Conservation (phyloP, 1,284 basidiomycete species). For the Microbotryomycetes sp. region DNA sequence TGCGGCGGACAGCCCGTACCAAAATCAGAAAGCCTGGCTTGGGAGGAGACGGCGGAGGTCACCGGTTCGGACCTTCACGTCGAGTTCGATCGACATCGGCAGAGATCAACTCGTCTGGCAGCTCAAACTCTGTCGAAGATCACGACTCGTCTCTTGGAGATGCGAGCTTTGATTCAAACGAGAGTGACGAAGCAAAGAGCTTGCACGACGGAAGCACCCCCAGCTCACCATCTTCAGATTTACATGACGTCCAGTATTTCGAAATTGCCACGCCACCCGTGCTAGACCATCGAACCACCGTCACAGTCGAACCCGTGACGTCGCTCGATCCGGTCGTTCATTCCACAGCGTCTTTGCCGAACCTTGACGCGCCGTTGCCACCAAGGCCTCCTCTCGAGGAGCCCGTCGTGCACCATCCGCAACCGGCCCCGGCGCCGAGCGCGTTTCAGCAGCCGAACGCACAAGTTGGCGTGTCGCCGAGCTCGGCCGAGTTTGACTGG, state of each 20-base stretch:
- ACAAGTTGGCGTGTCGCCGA: background rate
- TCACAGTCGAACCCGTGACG: conserved; percentile 35
- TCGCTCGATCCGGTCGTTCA: conserved; percentile 31
- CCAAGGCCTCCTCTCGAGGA: conserved; percentile 43
- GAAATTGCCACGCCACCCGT: background rate
- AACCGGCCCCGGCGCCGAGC: background rate
- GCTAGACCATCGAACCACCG: conserved; percentile 33
- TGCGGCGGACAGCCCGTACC: conserved; percentile 84
- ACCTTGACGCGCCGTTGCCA: conserved; percentile 49
- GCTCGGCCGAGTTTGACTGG: conserved; percentile 30
- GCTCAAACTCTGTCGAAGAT: background rate
- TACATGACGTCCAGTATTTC: conserved; percentile 3
- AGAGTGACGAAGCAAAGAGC: background rate
- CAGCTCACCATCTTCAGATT: conserved; percentile 1
- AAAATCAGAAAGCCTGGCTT: conserved; percentile 86
- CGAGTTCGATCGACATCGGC: conserved; percentile 17
- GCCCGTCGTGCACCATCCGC: conserved; percentile 12
- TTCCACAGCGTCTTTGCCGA: conserved; percentile 28
- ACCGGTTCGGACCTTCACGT: conserved; percentile 56
- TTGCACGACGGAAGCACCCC: background rate
- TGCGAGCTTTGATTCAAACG: conserved; percentile 2
- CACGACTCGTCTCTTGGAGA: background rate
- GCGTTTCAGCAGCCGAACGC: background rate
- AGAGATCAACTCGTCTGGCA: background rate
- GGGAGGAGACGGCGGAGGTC: conserved; percentile 60